Conservation (phyloP, 2,329 filamentous ascomycete species). For the Aureobasidium pullulans region DNA sequence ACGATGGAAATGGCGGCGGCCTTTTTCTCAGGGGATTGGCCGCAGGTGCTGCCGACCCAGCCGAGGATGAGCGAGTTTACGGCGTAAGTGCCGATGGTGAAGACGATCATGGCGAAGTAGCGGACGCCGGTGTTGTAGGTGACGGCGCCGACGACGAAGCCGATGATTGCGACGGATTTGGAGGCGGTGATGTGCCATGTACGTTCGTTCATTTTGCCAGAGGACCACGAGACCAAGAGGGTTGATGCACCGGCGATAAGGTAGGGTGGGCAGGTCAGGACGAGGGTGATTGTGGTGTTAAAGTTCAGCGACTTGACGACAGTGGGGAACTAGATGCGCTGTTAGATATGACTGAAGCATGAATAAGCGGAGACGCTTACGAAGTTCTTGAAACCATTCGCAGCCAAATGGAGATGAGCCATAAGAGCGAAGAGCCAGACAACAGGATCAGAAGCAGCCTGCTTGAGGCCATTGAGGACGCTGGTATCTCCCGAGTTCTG, state of each 20-base stretch:
- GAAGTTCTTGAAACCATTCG: constrained; percentile 46
- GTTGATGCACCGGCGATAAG: constrained; percentile 25
- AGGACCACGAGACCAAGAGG: constrained; percentile 28
- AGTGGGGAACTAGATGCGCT: constrained; percentile 23
- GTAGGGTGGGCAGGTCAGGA: constrained; percentile 39
- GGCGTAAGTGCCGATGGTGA: constrained; percentile 32
- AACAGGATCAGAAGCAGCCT: constrained; percentile 21
- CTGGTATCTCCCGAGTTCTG: constrained; percentile 38
- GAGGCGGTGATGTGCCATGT: constrained; percentile 34
- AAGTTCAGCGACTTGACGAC: constrained; percentile 46
- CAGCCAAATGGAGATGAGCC: constrained; percentile 50
- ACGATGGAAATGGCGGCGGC: constrained; percentile 43
- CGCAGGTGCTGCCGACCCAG: constrained; percentile 39
- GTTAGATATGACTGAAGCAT: neutral
- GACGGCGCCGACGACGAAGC: constrained; percentile 30
- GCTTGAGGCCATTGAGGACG: constrained; percentile 29
- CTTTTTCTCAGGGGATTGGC: constrained; percentile 45
- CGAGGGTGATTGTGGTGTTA: constrained; percentile 41
- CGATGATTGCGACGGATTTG: constrained; percentile 30
- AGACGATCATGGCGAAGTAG: constrained; percentile 25
- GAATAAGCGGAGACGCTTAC: neutral
- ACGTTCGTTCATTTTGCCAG: constrained; percentile 32
- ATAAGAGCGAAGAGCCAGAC: constrained; percentile 43
- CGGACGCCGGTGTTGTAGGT: constrained; percentile 30
- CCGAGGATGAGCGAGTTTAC: constrained; percentile 43